These are phyloP conservation scores for Wickerhamomyces mucosus DNA, from an alignment of 805 yeast species.

Conservation along the genomic window DNA sequence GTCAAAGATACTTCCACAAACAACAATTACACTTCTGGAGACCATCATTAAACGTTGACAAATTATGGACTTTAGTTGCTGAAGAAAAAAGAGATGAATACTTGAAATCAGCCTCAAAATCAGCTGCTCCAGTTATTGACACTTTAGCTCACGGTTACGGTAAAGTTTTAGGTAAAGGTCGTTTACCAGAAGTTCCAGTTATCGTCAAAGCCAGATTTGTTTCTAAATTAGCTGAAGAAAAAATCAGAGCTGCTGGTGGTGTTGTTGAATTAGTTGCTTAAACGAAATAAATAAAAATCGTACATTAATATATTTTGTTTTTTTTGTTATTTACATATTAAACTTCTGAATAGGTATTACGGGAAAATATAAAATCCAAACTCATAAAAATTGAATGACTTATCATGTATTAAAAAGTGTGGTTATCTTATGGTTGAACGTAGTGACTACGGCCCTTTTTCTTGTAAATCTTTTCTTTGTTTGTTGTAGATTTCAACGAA, in stretches of 20 bases:
- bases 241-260: constrained; percentile 99
- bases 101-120: constrained; percentile 72
- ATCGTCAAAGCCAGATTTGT: constrained; percentile 99
- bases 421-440: no score
- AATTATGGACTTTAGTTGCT: constrained; percentile 95
- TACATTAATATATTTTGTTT: constrained; percentile 1
- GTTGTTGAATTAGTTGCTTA: constrained; percentile 98
- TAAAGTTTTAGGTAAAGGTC: constrained; percentile 99
- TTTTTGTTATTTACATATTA: no score
- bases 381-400: no score
- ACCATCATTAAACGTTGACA: constrained; percentile 97
- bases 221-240: constrained; percentile 98
- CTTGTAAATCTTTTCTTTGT: no score
- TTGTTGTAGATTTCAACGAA: no score
- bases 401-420: no score
- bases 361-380: no score
- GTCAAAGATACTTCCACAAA: constrained; percentile 99
- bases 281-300: constrained; percentile 16
- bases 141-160: constrained; percentile 99
- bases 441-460: no score
- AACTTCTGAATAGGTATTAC: no score
- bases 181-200: constrained; percentile 96
- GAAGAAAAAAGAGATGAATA: constrained; percentile 90
- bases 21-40: constrained; percentile 93
- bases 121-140: constrained; percentile 98